Conservation (phyloP, 1,284 basidiomycete genomes). For the Microbotryum violaceum region DNA sequence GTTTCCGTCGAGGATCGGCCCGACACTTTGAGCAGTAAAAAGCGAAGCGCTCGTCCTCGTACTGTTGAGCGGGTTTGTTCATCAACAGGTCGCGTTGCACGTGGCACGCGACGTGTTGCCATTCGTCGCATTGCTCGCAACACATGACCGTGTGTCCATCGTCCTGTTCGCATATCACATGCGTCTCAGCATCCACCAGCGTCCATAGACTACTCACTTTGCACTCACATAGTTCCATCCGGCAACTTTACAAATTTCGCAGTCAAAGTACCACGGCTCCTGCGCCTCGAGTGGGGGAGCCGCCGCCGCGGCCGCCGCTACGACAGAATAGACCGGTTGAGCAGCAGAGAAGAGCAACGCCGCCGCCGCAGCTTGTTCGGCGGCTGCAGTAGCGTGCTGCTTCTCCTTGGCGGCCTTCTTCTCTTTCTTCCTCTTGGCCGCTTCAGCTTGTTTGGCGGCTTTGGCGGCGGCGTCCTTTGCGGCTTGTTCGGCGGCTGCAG, state of each 20-base stretch:
- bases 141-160: slow-evolving; percentile 66
- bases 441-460: slow-evolving; percentile 34
- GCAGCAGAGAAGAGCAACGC: slow-evolving; percentile 21
- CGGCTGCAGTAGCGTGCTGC: not conserved
- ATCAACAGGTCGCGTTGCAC: slow-evolving; percentile 34
- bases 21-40: slow-evolving; percentile 22
- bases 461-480: slow-evolving; percentile 50
- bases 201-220: too few species aligned
- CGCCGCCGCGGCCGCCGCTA: not conserved
- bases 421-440: slow-evolving; percentile 4
- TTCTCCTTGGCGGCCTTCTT: slow-evolving; percentile 1
- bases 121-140: slow-evolving; percentile 67
- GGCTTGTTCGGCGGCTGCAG: slow-evolving; percentile 53
- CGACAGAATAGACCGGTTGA: not conserved
- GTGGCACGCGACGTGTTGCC: slow-evolving; percentile 47
- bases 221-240: slow-evolving; percentile 60
- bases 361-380: slow-evolving; percentile 19
- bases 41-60: slow-evolving; percentile 24
- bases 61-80: slow-evolving; percentile 28
- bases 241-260: slow-evolving; percentile 64
- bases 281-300: slow-evolving; percentile 30
- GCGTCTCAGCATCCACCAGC: too few species aligned
- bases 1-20: slow-evolving; percentile 3
- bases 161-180: slow-evolving; percentile 48
- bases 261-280: slow-evolving; percentile 73